These are phyloP conservation scores for Epichloe typhina DNA, from an alignment of 2,329 filamentous ascomycete genomes.

Conservation along the genomic window DNA sequence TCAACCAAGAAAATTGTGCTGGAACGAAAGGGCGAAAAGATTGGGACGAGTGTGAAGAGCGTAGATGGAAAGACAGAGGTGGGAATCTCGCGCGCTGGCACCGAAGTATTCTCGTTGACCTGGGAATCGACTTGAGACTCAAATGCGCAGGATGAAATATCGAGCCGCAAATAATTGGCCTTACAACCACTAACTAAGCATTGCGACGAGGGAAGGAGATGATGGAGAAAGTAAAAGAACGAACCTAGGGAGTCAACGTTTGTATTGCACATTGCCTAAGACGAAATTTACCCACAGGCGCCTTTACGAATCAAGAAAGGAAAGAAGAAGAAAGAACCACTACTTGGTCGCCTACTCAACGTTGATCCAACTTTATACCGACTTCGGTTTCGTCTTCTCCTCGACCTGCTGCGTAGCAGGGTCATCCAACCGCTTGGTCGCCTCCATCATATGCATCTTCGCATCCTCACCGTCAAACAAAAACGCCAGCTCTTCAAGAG, in stretches of 20 bases:
- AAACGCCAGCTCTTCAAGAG: conserved; percentile 21
- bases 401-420: conserved; percentile 3
- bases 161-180: background rate
- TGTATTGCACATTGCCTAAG: too few species aligned
- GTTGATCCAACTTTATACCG: background rate
- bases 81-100: conserved; percentile 28
- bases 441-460: conserved; percentile 13
- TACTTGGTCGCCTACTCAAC: too few species aligned
- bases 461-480: conserved; percentile 18
- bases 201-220: too few species aligned
- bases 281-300: too few species aligned
- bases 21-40: conserved; percentile 28
- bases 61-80: conserved; percentile 27
- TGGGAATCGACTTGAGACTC: conserved; percentile 14
- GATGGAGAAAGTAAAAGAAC: too few species aligned
- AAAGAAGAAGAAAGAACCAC: background rate
- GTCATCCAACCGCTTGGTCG: conserved; percentile 8
- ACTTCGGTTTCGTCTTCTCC: conserved; percentile 1
- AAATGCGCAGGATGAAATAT: background rate
- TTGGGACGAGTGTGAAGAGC: conserved; percentile 25
- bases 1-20: conserved; percentile 20
- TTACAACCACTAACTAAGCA: too few species aligned
- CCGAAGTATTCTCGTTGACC: conserved; percentile 27
- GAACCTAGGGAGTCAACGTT: too few species aligned
- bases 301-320: background rate